Conservation (phyloP, 1,139 yeast species). For the Suhomyces maxii region DNA sequence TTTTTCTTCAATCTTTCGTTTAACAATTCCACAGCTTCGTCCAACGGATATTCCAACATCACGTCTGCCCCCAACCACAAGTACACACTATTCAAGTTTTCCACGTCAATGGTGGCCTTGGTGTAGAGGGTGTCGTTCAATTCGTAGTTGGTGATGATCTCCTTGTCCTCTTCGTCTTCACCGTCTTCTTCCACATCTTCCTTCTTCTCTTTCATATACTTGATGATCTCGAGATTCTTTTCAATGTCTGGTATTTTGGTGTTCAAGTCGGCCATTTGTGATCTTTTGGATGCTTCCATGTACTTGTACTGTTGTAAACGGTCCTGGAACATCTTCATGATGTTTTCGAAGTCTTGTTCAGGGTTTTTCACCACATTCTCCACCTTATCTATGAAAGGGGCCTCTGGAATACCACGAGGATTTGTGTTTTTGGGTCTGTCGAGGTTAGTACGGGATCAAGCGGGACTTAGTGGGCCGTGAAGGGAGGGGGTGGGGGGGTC, state of each 20-base stretch:
- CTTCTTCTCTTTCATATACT: conserved; percentile 53
- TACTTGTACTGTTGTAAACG: conserved; percentile 78
- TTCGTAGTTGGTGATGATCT: conserved; percentile 75
- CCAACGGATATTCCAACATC: conserved; percentile 91
- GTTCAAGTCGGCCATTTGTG: conserved; percentile 65
- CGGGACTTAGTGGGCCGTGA: background rate
- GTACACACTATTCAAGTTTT: conserved; percentile 54
- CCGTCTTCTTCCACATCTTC: conserved; percentile 24
- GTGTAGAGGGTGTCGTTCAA: conserved; percentile 90
- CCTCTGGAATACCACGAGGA: conserved; percentile 95
- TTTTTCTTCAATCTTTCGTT: conserved; percentile 64
- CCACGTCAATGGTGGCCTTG: conserved; percentile 65
- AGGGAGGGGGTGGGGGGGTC: too few species aligned
- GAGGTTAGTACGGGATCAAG: conserved; percentile 20
- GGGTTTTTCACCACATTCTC: conserved; percentile 68
- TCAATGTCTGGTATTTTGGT: conserved; percentile 87
- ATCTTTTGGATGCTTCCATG: conserved; percentile 80
- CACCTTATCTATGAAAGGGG: conserved; percentile 88
- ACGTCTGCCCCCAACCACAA: conserved; percentile 98
- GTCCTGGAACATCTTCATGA: conserved; percentile 74
- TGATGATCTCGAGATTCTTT: conserved; percentile 75
- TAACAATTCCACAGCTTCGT: conserved; percentile 78
- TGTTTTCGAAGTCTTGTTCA: conserved; percentile 66
- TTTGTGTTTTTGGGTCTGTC: conserved; percentile 58
- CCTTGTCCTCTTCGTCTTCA: conserved; percentile 23